Conservation (phyloP, 225 moss, liverwort and hornwort genomes). For the Neckera pumila region DNA sequence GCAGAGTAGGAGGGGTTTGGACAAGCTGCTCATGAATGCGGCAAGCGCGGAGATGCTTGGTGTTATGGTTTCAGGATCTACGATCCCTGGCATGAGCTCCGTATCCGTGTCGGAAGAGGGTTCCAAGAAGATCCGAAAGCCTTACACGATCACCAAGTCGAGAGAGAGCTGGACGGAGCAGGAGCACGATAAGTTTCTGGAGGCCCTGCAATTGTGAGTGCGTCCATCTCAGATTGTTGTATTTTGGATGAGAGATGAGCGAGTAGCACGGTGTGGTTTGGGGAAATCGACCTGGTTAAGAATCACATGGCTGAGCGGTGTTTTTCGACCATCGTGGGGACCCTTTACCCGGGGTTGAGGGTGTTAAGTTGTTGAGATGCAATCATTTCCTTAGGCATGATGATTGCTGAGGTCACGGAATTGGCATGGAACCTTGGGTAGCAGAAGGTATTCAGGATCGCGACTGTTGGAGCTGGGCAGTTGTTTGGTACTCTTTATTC, state of each 20-base stretch:
- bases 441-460: neutral
- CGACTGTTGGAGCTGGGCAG: neutral
- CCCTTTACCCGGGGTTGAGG: too few species aligned
- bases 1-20: neutral
- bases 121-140: conserved; percentile 90
- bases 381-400: neutral
- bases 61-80: conserved; percentile 35
- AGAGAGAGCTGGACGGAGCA: conserved; percentile 99
- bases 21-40: conserved; percentile 30
- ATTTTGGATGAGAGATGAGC: neutral
- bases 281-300: neutral
- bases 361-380: neutral
- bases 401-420: neutral
- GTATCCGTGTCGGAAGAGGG: conserved; percentile 65
- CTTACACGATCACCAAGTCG: conserved; percentile 97
- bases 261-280: neutral
- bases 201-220: conserved; percentile 89
- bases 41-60: conserved; percentile 44
- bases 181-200: conserved; percentile 98
- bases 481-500: neutral
- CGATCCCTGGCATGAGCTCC: conserved; percentile 42
- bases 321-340: neutral
- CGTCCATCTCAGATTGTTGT: neutral
- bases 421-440: neutral
- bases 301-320: too few species aligned